Base-by-base conservation (phyloP, 805 yeast species). In the Nakazawaea wyomingensis region DNA sequence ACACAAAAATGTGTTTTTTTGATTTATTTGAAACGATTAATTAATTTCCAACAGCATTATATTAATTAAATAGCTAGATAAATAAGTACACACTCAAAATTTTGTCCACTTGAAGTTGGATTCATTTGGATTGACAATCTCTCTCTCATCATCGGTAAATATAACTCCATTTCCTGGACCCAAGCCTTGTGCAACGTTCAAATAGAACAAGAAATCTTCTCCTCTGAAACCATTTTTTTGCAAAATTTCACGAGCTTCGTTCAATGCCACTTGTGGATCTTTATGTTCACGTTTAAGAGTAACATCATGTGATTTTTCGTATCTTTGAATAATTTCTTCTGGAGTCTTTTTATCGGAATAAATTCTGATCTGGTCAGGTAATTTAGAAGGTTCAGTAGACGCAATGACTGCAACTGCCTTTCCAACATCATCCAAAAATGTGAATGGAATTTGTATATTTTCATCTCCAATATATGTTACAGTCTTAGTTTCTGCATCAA, bases 321-420 rank as follows among this genome's bases (percentile, higher is more conserved):
- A 77, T 30, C 48, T 57, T 9, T 59, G 50, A 40, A 65, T 55
- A 4, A 72, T 54, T 14, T 72, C 65, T 44, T 64, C 65, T 26
- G 65, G 55, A 0, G 74, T 53, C 32, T 66, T 55, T n/a, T 41
- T 49, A 29, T 65, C 74, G 16, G 78, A 69, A 39, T 62, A 64
- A 27, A 75, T 54, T 52, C 70, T 65, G 16, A 76, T 45, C 16
- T 39, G 49, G 47, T 76, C 70, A 20, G 81, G 80, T 16, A 77
- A 50, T 4, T 55, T 37, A 0, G 64, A 34, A 5, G 66, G 63
- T 32, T 68, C 64, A 1, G 38, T 46, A 16, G 76, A 56, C 9
- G 67, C 71, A 35, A 74, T 47, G 10, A 69, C 53, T 16, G 73
- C 74, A 37, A 71, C 54, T 4, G 60, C 48, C 27, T 66, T 60